Evolutionary conservation across 1,284 basidiomycete species (phyloP), one percentile per base, ranked within the genome.

Genomic region (Xerocomus amazonicus): DNA sequence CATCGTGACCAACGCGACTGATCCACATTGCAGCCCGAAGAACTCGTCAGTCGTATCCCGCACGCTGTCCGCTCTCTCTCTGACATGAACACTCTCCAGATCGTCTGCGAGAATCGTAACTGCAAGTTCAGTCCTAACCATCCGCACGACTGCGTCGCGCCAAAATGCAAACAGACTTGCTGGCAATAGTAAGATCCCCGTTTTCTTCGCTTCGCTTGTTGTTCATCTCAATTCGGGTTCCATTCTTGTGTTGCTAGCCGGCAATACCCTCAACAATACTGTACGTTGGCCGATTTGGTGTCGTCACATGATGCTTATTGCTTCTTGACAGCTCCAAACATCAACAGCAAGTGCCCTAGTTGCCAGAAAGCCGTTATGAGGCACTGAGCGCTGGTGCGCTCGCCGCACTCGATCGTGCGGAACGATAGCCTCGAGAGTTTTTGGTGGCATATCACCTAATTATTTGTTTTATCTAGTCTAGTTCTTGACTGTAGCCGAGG

Each of bases 81-180:
- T 70, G 40, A 65, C 44, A 6, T 9, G 43, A 39, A 27, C 32
- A 19, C 5, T 16, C 38, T 7, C 50, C 58, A 75, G 74, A 64
- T 76, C 43, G 51, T 52, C 41, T 80, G 78, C 59, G 63, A 70
- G 12, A 70, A 63, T 46, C 51, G 53, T 13, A 63, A 63, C 42
- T 80, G 78, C 62, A 74, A 67, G 55, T 76, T 79, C 53, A 80
- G 79, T 41, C 69, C 73, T 0, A 65, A 60, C 46, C 78, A 80
- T 51, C 73, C 77, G 0, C 57, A 47, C 4, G 64, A 56, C 43
- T 80, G 79, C 47, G 53, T 53, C 5, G 64, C 57, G 12, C 71
- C 72, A 2, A 52, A 44, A 16, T 80, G 78, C 60, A 73, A 55
- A 41, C 60, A 62, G 42, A 75, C 73, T 1, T 80, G 78, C 47